Base-by-base conservation (phyloP, 768 basidiomycete genomes). In the Candolleomyces eurysporus region DNA sequence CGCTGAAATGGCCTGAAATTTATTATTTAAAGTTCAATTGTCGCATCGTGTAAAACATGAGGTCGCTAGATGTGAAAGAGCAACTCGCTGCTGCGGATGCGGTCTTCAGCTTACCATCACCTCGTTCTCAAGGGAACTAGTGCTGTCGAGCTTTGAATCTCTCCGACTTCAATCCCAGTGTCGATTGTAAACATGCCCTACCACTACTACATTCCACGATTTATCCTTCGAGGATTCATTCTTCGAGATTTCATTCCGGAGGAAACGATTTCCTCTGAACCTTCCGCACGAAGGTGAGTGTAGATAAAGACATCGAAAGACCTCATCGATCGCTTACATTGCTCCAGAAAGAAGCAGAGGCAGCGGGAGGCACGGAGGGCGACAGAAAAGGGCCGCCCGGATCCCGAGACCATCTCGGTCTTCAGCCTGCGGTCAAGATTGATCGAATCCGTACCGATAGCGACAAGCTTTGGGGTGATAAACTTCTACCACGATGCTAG, bases 171-270 rank as follows among this genome's bases (percentile, higher is more conserved):
- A 46, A 46, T 46, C 2, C 19, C 45, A 17, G 17, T 17, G 1
- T 46, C 8, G 7, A 46, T 3, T 17, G 16, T 17, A 46, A 46
- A 59, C 32, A 46, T 65, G 13, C 66, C 68, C 39, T 73, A 69
- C 49, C 71, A 73, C 5, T 72, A 75, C 45, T 67, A 65, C 26
- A 69, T 75, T 40, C 73, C 74, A 4, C 57, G 68, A 6, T 75
- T 75, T 52, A 71, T 75, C 50, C 58, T 75, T 4, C 68, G 72
- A 3, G 63, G 66, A 32, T 75, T 72, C 30, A 26, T 26, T 26
- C 26, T 26, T 26, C 26, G 26, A 26, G 26, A 26, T 39, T 45
- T 72, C 32, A 39, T 54, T 58, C 59, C 49, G 46, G 59, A 56
- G 39, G 53, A 59, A 7, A 31, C 48, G 32, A 50, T 4, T n/a